These are phyloP conservation scores for Mycosphaerella sp. DNA, from an alignment of 2,329 filamentous ascomycete species.

Conservation along the genomic window DNA sequence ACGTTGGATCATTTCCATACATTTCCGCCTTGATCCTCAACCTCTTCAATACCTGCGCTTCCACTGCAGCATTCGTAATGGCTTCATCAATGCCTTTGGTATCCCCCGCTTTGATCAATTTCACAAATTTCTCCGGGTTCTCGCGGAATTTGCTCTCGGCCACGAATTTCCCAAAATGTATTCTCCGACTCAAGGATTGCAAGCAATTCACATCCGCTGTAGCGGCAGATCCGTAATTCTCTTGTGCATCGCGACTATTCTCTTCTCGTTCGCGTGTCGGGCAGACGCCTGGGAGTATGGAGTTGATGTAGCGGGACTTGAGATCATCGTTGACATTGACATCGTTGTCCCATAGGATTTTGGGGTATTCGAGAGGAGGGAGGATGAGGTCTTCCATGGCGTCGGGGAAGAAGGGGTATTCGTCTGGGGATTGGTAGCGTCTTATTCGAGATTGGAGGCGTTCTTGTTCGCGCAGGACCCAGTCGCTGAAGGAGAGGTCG, in stretches of 20 bases:
- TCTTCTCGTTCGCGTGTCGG: slow-evolving; percentile 69
- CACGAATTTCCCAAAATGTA: slow-evolving; percentile 98
- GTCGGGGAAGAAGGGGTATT: slow-evolving; percentile 92
- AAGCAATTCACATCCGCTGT: slow-evolving; percentile 86
- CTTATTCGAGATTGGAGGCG: slow-evolving; percentile 85
- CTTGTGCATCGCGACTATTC: slow-evolving; percentile 67
- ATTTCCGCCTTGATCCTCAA: slow-evolving; percentile 83
- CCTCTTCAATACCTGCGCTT: slow-evolving; percentile 83
- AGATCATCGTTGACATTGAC: slow-evolving; percentile 88
- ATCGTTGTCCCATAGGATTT: slow-evolving; percentile 77
- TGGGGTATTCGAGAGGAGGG: slow-evolving; percentile 79
- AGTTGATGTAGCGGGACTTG: slow-evolving; percentile 73
- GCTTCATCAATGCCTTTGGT: slow-evolving; percentile 75
- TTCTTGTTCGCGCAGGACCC: slow-evolving; percentile 86
- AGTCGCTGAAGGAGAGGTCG: slow-evolving; percentile 80
- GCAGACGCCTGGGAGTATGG: slow-evolving; percentile 79
- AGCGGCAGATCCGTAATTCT: slow-evolving; percentile 92
- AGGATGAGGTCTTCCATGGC: slow-evolving; percentile 74
- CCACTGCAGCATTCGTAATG: slow-evolving; percentile 84
- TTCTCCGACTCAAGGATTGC: slow-evolving; percentile 80
- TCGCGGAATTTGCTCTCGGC: slow-evolving; percentile 90
- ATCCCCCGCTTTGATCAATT: slow-evolving; percentile 74
- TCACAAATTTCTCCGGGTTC: slow-evolving; percentile 72
- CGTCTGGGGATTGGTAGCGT: slow-evolving; percentile 91
- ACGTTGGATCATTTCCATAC: slow-evolving; percentile 82